Evolutionary conservation across 179 eudicot species (phyloP), one percentile per base, ranked within the genome.

Genomic region (Actinidia chinensis): DNA sequence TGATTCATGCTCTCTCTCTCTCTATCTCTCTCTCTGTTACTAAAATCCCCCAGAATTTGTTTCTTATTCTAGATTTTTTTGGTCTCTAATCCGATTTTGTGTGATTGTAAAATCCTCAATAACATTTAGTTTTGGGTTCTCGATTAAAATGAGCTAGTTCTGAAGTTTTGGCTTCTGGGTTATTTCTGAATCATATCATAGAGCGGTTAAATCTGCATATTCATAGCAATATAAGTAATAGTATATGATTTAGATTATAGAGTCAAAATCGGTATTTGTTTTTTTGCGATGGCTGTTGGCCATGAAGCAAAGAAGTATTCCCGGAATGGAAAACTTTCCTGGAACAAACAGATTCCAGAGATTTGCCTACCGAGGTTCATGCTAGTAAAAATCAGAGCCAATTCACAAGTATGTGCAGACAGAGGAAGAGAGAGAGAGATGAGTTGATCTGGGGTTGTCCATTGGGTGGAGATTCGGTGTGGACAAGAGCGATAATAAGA

Each of bases 391-490:
- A 65, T 70, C 72, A 78, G 22, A 67, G 50, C 22, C 36, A 58
- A 58, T 2, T 58, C n/a, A 71, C 43, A 33, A 47, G 76, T 13
- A 65, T 28, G 73, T 9, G 23, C 11, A 81, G 52, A 73, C 79
- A 70, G 78, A 12, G 6, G 78, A 76, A 15, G 87, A 81, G 0
- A 87, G 81, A 9, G 91, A 80, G 15, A 92, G 84, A 25, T 22
- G 95, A 89, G 68, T 54, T 94, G 72, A 83, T 83, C 92, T 95
- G 18, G 99, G 99, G 73, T 83, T 95, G 36, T 95, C 99, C 48
- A 72, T 95, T 48, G 97, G 93, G 1, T 98, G 99, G 22, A 93
- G 89, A 86, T 93, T 95, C 81, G 99, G 99, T 51, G 89, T 93
- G 4, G 95, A 95, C 76, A 93, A 89, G 79, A 82, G 81, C 50